These are phyloP conservation scores for Curvularia spicifera DNA, from an alignment of 2,329 filamentous ascomycete genomes.

Conservation along the genomic window DNA sequence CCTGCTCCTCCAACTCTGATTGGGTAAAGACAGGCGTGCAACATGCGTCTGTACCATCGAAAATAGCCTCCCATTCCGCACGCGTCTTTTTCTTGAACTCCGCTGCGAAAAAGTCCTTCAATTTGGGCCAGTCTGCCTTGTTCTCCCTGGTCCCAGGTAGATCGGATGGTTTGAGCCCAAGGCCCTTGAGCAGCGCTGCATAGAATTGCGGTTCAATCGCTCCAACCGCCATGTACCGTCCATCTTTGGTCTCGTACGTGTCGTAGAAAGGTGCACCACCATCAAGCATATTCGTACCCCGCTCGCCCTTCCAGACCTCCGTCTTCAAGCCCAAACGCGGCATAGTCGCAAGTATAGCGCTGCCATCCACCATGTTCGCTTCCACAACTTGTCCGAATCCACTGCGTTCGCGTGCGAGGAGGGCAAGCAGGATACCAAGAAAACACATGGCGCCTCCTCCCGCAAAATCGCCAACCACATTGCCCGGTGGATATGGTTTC, in stretches of 20 bases:
- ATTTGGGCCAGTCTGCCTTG: conserved; percentile 68
- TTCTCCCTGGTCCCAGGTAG: conserved; percentile 63
- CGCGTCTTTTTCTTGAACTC: conserved; percentile 74
- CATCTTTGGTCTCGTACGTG: conserved; percentile 83
- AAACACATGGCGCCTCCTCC: conserved; percentile 85
- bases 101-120: conserved; percentile 66
- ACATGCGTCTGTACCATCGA: conserved; percentile 91
- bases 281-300: conserved; percentile 82
- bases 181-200: conserved; percentile 67
- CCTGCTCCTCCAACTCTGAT: conserved; percentile 68
- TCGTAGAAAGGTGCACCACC: conserved; percentile 88
- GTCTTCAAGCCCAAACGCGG: conserved; percentile 71
- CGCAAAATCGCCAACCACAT: conserved; percentile 89
- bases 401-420: conserved; percentile 68
- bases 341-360: conserved; percentile 78
- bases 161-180: conserved; percentile 62
- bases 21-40: conserved; percentile 86
- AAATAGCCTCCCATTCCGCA: conserved; percentile 81
- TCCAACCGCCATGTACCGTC: conserved; percentile 82
- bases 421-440: conserved; percentile 79
- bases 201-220: conserved; percentile 91
- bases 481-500: conserved; percentile 78
- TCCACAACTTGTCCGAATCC: conserved; percentile 87
- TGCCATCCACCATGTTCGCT: conserved; percentile 96
- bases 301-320: conserved; percentile 65